Conservation (phyloP, 371 early-diverging fungal species). For the Apophysomyces sp. region DNA sequence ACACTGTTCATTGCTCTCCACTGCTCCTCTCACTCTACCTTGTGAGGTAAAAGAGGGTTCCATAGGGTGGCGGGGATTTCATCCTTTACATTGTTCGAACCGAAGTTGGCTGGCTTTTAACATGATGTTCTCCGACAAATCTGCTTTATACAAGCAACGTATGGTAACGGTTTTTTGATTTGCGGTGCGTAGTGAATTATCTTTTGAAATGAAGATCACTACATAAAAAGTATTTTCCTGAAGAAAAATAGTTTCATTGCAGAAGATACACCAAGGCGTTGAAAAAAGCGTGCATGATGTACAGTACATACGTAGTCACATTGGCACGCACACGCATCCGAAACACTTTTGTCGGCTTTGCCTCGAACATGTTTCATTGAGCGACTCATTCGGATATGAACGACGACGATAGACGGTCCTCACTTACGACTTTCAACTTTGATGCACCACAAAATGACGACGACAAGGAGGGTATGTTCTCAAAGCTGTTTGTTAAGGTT, state of each 20-base stretch:
- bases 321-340: not conserved
- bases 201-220: too few species aligned
- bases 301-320: not conserved
- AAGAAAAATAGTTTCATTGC: too few species aligned
- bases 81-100: not conserved
- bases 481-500: conserved; percentile 59
- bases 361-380: conserved; percentile 1
- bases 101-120: conserved; percentile 5
- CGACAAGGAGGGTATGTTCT: conserved; percentile 50
- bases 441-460: conserved; percentile 32
- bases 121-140: not conserved
- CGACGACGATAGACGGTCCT: conserved; percentile 23
- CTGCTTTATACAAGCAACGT: not conserved
- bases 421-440: conserved; percentile 48
- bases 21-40: not conserved
- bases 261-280: too few species aligned
- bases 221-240: too few species aligned
- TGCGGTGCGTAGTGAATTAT: too few species aligned
- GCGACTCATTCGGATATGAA: conserved; percentile 7
- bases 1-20: not conserved
- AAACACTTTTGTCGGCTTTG: not conserved
- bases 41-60: conserved; percentile 10
- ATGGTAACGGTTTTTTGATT: too few species aligned
- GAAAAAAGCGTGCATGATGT: not conserved
- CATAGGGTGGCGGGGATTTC: not conserved